Base-by-base conservation (phyloP, 2,329 filamentous ascomycete species). In the Aspergillus ochraceoroseus region DNA sequence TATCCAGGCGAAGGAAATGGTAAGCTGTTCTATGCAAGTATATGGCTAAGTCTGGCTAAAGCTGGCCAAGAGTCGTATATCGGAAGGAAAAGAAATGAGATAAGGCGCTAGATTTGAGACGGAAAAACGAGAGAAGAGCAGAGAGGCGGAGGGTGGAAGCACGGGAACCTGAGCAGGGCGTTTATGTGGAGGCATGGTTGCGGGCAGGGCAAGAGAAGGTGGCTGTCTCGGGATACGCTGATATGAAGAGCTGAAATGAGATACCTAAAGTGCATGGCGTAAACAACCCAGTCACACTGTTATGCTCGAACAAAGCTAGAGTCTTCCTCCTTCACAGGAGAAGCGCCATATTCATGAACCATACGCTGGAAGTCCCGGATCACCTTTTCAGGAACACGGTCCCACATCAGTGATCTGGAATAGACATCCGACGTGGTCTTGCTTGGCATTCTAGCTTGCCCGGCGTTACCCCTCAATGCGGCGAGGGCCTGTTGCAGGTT, bases 351-450 rank as follows among this genome's bases (percentile, higher is more conserved):
- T 59, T 92, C 85, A 50, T 84, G 80, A 55, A 95, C 85, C 77
- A 94, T 88, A 66, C 87, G 85, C 57, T 85, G 86, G 71, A 96
- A 96, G 63, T 90, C 87, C 54, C 82, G 80, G 38, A 98, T 87
- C 33, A 96, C 88, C 51, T 96, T 88, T 54, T 80, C 77, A 9
- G 92, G 89, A 55, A 96, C 89, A 66, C 89, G 86, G 59, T 95
- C 88, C 87, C 87, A 95, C 43, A 96, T 80, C 47, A 96, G 75
- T 48, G 87, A 94, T 43, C 90, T 79, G 22, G 89, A 94, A 70
- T 95, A 95, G 28, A 95, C 86, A 57, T 95, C 88, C 42, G 89
- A 85, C 32, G 83, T 84, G 36, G 78, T 77, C 53, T 63, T 59
- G 20, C 52, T 59, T 27, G 64, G 62, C 15, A 64, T 48, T 7